These are phyloP conservation scores for Hypoxylon sp. DNA, from an alignment of 2,329 filamentous ascomycete species.

Conservation along the genomic window DNA sequence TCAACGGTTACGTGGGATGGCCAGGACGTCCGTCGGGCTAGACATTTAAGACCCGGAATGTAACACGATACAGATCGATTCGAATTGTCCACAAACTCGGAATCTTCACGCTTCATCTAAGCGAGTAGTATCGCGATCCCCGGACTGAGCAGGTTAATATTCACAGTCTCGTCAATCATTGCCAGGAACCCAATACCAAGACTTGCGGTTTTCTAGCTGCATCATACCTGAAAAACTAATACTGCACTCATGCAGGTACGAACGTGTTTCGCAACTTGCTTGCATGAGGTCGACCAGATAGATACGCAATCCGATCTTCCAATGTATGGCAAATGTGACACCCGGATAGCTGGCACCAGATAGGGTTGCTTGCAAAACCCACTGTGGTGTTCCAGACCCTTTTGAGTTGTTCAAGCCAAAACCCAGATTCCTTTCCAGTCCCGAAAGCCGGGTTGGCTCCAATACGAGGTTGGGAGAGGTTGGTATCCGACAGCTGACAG, in stretches of 20 bases:
- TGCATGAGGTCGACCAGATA: too few species aligned
- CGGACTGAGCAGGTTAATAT: background rate
- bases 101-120: too few species aligned
- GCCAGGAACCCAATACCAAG: constrained; percentile 1
- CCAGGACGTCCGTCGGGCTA: too few species aligned
- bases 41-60: background rate
- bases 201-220: constrained; percentile 14
- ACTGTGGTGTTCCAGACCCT: constrained; percentile 2
- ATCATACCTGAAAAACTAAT: constrained; percentile 2
- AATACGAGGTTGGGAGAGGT: constrained; percentile 18
- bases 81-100: background rate
- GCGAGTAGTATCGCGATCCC: background rate
- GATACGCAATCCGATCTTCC: constrained; percentile 10
- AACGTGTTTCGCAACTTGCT: constrained; percentile 6
- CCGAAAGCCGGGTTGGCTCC: constrained; percentile 3
- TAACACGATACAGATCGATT: background rate
- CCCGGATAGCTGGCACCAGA: constrained; percentile 18
- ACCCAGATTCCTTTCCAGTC: constrained; percentile 13
- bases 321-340: constrained; percentile 5
- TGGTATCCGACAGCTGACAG: constrained; percentile 12
- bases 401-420: constrained; percentile 17
- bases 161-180: background rate
- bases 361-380: constrained; percentile 21
- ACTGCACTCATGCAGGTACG: constrained; percentile 30
- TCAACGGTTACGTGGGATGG: constrained; percentile 6